Base-by-base conservation (phyloP, 1,139 yeast genomes). In the Geotrichum reessii region DNA sequence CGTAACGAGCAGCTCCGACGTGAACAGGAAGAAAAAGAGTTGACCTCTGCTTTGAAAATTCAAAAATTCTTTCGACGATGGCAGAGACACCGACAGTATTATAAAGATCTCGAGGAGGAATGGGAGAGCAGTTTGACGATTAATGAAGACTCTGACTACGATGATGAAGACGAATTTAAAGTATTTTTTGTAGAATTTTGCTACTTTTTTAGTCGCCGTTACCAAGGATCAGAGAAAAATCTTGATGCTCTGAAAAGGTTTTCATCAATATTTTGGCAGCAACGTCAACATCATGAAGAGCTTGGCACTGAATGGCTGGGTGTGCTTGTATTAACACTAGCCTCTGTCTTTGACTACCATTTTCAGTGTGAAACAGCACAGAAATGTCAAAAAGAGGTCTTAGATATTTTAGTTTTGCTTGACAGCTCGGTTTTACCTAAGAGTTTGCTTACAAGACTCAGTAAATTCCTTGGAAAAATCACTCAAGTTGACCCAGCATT, bases 1-100 rank as follows among this genome's bases (percentile, higher is more conserved):
- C 44, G 21, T 37, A 19, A 17, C 19, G 44, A 37, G 3, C 44
- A 37, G 44, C 21, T 37, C n/a, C 44, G 44, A 14, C 53, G 53
- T 19, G 91, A 88, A 62, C 71, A 73, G 52, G 78, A 74, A 28
- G 78, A 89, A 40, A 70, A 73, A 17, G 78, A 77, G 58, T 81
- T 78, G 48, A 74, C 71, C 47, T 80, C 87, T 1, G 84, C 84
- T 0, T 61, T 69, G 1, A 61, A 70, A 7, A 71, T 92, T 42
- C 95, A 87, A 66, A 56, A 65, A 14, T 65, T 62, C 53, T 65
- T 62, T 52, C 63, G 74, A 17, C 64, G 67, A 12, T 57, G 66
- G 65, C 61, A 11, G 58, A 66, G 17, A 51, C 57, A 27, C 51
- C 47, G 33, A 56, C 62, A 19, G 8, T 37, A 37, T 14, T 37